phyloP scores from a whole-genome alignment of 495 filamentous ascomycete species.

The Hypoxylon trugodes region DNA sequence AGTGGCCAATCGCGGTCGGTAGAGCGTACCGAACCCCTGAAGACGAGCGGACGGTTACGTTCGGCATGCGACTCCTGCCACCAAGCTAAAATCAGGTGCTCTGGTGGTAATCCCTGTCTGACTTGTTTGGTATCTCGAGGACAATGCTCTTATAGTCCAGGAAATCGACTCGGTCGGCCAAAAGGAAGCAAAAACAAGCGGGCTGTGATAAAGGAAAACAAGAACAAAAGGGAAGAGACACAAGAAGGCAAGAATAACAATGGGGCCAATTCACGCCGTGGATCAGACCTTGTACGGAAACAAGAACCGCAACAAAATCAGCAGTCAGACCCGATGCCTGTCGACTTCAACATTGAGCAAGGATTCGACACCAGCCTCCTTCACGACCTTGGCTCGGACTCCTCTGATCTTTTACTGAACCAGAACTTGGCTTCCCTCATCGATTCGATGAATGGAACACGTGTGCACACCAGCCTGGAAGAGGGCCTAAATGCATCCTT shows the following conservation, averaged over 20 bases:
- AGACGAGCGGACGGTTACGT: background rate
- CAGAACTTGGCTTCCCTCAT: background rate
- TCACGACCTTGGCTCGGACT: background rate
- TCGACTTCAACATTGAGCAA: background rate
- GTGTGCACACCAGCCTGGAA: background rate
- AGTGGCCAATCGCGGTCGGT: background rate
- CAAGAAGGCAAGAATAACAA: background rate
- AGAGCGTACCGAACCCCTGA: background rate
- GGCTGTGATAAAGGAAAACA: background rate
- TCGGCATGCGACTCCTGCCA: constrained; percentile 9
- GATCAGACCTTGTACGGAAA: background rate
- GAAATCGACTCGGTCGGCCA: constrained; percentile 1
- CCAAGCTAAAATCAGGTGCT: constrained; percentile 1
- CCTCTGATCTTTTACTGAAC: background rate
- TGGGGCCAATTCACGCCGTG: background rate
- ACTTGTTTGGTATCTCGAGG: background rate
- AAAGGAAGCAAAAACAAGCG: constrained; percentile 6
- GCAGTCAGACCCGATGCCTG: background rate
- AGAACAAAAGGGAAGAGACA: background rate
- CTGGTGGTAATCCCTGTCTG: background rate
- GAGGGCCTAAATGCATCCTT: background rate
- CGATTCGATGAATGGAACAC: background rate
- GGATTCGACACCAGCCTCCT: background rate
- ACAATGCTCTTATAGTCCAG: constrained; percentile 1
- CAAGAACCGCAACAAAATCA: background rate